Conservation (phyloP, 345 rosid genomes). For the Erucastrum elatum region DNA sequence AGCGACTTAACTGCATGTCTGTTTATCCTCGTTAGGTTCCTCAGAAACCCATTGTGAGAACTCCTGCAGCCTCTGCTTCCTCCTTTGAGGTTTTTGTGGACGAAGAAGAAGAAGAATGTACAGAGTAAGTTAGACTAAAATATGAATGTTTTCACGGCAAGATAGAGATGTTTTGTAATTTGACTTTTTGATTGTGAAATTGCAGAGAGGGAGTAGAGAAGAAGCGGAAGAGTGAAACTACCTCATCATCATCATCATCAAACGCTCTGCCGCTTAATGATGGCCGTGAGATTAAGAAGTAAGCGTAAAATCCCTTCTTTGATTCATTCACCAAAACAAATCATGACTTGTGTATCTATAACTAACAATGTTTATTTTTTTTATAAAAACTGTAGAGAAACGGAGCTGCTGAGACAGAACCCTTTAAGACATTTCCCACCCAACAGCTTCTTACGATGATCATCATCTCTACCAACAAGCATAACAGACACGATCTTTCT, state of each 20-base stretch:
- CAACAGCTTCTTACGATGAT: slow-evolving; percentile 73
- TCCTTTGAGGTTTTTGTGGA: slow-evolving; percentile 78
- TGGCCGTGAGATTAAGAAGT: slow-evolving; percentile 43
- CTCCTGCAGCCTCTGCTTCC: slow-evolving; percentile 46
- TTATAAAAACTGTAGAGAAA: slow-evolving; percentile 51
- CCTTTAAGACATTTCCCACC: slow-evolving; percentile 82
- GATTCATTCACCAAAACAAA: background rate
- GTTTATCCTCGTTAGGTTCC: slow-evolving; percentile 56
- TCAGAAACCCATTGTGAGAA: slow-evolving; percentile 50
- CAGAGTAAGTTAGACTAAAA: slow-evolving; percentile 49
- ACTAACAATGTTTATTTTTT: background rate
- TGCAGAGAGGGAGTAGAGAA: slow-evolving; percentile 30
- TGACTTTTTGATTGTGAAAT: slow-evolving; percentile 1
- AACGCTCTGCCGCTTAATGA: slow-evolving; percentile 23
- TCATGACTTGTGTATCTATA: background rate
- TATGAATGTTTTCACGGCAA: background rate
- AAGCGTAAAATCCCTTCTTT: background rate
- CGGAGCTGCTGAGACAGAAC: slow-evolving; percentile 71
- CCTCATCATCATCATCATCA: slow-evolving; percentile 29
- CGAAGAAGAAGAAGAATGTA: slow-evolving; percentile 57
- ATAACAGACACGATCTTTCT: background rate
- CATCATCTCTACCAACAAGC: background rate
- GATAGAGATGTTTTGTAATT: background rate
- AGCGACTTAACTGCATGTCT: background rate
- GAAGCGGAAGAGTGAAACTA: slow-evolving; percentile 25